Base-by-base conservation (phyloP, 2,329 filamentous ascomycete species). In the Diaporthe sp. region DNA sequence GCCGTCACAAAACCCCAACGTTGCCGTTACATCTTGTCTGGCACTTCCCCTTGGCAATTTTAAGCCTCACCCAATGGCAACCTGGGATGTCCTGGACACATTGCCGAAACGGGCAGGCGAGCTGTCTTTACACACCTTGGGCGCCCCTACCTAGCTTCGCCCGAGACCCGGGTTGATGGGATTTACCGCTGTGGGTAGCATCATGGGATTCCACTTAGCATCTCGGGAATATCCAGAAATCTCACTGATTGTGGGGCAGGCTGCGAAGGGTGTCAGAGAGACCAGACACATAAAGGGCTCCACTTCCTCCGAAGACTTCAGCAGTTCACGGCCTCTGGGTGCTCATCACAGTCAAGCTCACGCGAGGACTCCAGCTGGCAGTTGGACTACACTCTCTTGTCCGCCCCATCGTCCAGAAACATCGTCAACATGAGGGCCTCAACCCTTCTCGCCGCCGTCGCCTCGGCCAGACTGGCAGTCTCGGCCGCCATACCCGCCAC, bases 11-110 rank as follows among this genome's bases (percentile, higher is more conserved):
- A 61, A 34, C 42, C 61, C 42, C 61, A 49, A 65, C 42, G 19
- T 42, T 8, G 34, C n/a, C 65, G 49, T 70, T 42, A 42, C 65
- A 70, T 70, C 65, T 53, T 49, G 8, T 55, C 65, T 70, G 34
- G 51, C 46, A 55, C 7, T 42, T 25, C 49, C 49, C 34, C 65
- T 55, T 55, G 49, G 49, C 65, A 70, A 70, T 70, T 53, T 55
- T 28, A 70, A 70, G 62, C 62, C 62, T 68, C 62, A 49, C 61
- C 46, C 62, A 68, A 68, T 68, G 62, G 44, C 62, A 51, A 39
- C 31, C 62, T 19, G 62, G 62, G 31, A 37, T 37, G 34, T 17
- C 65, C 65, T 68, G 65, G 65, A 17, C 15, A 28, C 51, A 42
- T 31, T 70, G 25, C 65, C 51, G 4, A 55, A 70, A 55, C 4